A percentile compares a stretch with the other conserved stretches of the same genome.
phyloP scores from a whole-genome alignment of 257 asterid species.

The Parsonsia alboflavescens region DNA sequence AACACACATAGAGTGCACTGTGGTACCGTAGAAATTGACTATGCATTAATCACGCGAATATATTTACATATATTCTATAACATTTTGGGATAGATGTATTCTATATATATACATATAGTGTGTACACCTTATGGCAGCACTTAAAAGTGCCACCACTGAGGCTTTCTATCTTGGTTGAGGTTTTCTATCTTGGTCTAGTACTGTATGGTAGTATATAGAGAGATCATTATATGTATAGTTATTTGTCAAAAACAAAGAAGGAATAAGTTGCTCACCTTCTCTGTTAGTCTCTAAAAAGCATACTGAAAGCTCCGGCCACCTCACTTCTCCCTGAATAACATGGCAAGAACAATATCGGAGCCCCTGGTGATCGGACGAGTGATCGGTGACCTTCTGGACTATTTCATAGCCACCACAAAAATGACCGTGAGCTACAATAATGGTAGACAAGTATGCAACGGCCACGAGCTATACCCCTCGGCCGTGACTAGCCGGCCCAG shows the following conservation, averaged over 20 bases:
- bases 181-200: background rate
- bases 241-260: constrained; percentile 1
- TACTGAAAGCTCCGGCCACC: background rate
- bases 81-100: too few species aligned
- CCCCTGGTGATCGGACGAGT: constrained; percentile 74
- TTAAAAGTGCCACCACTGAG: too few species aligned
- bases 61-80: too few species aligned
- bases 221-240: background rate
- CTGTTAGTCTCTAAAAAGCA: background rate
- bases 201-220: too few species aligned
- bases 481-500: constrained; percentile 45
- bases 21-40: too few species aligned
- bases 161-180: too few species aligned
- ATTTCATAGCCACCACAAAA: constrained; percentile 40
- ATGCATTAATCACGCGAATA: too few species aligned
- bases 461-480: constrained; percentile 69
- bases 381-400: constrained; percentile 69
- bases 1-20: too few species aligned
- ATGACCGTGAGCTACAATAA: constrained; percentile 43
- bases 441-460: constrained; percentile 57
- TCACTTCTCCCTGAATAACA: background rate
- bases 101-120: background rate
- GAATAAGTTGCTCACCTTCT: background rate
- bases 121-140: too few species aligned
- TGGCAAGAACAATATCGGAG: constrained; percentile 42